Evolutionary conservation across 345 rosid species (phyloP), one percentile per base, ranked within the genome.

Genomic region (Noccaea caerulescens): DNA sequence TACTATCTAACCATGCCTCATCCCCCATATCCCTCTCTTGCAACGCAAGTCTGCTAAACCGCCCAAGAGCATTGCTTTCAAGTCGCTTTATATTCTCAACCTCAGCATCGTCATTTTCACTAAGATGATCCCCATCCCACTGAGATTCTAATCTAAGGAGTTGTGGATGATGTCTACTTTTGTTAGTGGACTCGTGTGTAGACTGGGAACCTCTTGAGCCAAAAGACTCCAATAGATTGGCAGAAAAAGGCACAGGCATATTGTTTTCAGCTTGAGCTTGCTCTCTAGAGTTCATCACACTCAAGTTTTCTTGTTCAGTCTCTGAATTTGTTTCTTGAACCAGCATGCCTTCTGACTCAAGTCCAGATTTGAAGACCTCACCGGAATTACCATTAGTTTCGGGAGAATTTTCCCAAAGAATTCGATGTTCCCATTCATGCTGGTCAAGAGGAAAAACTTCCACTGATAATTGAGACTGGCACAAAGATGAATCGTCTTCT

Each of bases 371-470:
- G 52, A 73, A 78, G 72, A 83, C 66, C 69, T 80, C 81, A 37
- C 73, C 59, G 71, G 86, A 76, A 68, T 63, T 72, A 66, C 76
- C 77, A 73, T 85, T 80, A 23, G 10, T 57, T 47, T 66, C 76
- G 71, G 98, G 86, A 70, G 86, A 82, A 79, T 67, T 79, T 76
- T 84, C 96, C 99, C 99, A 94, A 13, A 85, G 64, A 79, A 91
- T 94, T 50, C 65, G 82, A 39, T 88, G 83, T 80, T 94, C 97
- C 99, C 99, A 94, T 68, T 91, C 92, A 69, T 81, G 86, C 84
- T 94, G 98, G 76, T 87, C 96, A 76, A 94, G 93, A 54, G 90
- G 89, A 72, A 79, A 81, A 73, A 86, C 79, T 50, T 76, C 76
- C 11, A 80, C 80, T 53, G 76, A 78, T 27, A 68, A 77, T 1